These are phyloP conservation scores for Trichoderma endophyticum DNA, from an alignment of 2,329 filamentous ascomycete species.

Conservation along the genomic window DNA sequence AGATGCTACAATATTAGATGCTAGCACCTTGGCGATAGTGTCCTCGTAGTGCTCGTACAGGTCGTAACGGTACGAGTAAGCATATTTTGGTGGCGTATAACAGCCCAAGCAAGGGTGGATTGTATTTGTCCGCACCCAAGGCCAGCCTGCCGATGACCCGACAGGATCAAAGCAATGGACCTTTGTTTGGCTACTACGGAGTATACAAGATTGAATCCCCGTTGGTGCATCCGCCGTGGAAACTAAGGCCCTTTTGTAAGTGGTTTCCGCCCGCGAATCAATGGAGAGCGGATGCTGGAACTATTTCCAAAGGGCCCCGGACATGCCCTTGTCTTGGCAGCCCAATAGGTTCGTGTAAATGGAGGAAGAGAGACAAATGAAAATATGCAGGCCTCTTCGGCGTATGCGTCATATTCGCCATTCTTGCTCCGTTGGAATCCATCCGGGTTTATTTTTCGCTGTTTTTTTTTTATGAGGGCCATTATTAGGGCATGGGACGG, in stretches of 20 bases:
- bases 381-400: neutral
- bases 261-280: neutral
- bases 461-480: too few relatives aligned
- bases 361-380: neutral
- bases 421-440: neutral
- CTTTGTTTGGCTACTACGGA: neutral
- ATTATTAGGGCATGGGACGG: neutral
- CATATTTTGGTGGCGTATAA: neutral
- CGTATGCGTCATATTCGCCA: neutral
- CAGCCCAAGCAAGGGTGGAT: neutral
- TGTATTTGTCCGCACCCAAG: neutral
- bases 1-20: neutral
- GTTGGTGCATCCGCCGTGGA: neutral
- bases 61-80: neutral
- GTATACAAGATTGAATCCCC: neutral
- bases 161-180: neutral
- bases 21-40: neutral
- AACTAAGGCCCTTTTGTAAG: slow-evolving; percentile 1
- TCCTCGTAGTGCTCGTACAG: neutral
- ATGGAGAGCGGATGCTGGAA: neutral
- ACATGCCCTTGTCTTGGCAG: neutral
- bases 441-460: neutral
- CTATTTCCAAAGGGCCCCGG: neutral
- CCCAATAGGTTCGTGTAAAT: neutral
- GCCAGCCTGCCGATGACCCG: neutral